A percentile compares a stretch with the other conserved stretches of the same genome.
Conservation (phyloP, 345 rosid species). For the Aegle marmelos region DNA sequence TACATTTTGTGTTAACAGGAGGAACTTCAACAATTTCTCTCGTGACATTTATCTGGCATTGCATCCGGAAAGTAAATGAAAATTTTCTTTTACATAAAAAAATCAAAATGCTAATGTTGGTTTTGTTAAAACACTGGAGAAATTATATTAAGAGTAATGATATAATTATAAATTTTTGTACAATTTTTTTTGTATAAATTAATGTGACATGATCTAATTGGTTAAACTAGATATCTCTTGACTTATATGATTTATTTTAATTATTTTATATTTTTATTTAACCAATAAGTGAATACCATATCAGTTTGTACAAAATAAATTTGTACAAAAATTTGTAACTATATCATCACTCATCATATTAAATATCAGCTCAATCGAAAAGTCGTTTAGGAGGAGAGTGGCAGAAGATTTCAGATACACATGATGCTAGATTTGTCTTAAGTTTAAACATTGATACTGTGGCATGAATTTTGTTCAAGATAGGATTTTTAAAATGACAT, state of each 20-base stretch:
- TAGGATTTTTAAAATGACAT: too few relatives aligned
- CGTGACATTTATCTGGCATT: background rate
- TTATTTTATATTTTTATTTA: too few relatives aligned
- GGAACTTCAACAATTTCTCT: slow-evolving; percentile 26
- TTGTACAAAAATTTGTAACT: too few relatives aligned
- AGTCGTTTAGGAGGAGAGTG: background rate
- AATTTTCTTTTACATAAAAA: background rate
- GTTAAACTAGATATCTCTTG: too few relatives aligned
- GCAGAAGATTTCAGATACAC: background rate
- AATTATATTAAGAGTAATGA: background rate
- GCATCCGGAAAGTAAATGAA: background rate
- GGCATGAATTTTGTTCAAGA: background rate
- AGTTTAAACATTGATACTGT: background rate
- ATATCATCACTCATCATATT: too few relatives aligned
- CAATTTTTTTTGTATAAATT: too few relatives aligned
- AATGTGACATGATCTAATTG: too few relatives aligned
- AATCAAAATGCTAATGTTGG: background rate
- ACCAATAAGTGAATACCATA: too few relatives aligned
- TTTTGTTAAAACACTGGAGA: background rate
- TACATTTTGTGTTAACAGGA: slow-evolving; percentile 17
- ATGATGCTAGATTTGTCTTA: background rate
- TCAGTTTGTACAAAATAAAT: too few relatives aligned
- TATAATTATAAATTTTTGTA: too few relatives aligned
- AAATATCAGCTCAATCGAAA: background rate
- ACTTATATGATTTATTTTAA: too few relatives aligned